These are phyloP conservation scores for Fusarium torreyae DNA, from an alignment of 2,329 filamentous ascomycete genomes.

Conservation along the genomic window DNA sequence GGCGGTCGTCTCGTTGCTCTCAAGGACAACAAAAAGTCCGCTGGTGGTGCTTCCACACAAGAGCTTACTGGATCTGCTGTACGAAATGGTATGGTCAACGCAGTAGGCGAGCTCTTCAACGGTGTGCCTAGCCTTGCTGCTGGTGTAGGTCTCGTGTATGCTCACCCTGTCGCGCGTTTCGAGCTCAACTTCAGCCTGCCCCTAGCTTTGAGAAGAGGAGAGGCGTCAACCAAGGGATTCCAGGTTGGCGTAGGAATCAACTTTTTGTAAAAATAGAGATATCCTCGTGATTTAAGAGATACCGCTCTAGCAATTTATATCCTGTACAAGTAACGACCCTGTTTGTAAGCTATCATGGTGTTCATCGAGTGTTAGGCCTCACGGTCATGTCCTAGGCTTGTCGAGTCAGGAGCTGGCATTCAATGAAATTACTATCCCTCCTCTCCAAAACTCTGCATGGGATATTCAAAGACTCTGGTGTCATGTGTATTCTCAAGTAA, in stretches of 20 bases:
- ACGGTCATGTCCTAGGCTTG: neutral
- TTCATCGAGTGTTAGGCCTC: neutral
- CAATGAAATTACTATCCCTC: too few species aligned
- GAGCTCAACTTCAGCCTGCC: conserved; percentile 97
- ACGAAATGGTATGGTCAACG: conserved; percentile 68
- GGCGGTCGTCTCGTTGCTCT: conserved; percentile 88
- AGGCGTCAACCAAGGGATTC: conserved; percentile 90
- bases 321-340: neutral
- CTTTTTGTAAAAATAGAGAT: conserved; percentile 77
- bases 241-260: conserved; percentile 97
- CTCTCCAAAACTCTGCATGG: too few species aligned
- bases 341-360: neutral
- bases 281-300: conserved; percentile 37
- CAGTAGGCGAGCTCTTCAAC: conserved; percentile 78
- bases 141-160: conserved; percentile 93
- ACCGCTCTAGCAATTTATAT: conserved; percentile 25
- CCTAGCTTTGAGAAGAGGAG: conserved; percentile 83
- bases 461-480: too few species aligned
- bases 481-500: too few species aligned
- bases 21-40: conserved; percentile 69
- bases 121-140: conserved; percentile 88
- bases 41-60: conserved; percentile 53
- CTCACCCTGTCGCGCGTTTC: conserved; percentile 92
- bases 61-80: conserved; percentile 63
- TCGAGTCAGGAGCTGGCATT: too few species aligned